Base-by-base conservation (phyloP, 2,329 filamentous ascomycete species). In the Penicillium freii region DNA sequence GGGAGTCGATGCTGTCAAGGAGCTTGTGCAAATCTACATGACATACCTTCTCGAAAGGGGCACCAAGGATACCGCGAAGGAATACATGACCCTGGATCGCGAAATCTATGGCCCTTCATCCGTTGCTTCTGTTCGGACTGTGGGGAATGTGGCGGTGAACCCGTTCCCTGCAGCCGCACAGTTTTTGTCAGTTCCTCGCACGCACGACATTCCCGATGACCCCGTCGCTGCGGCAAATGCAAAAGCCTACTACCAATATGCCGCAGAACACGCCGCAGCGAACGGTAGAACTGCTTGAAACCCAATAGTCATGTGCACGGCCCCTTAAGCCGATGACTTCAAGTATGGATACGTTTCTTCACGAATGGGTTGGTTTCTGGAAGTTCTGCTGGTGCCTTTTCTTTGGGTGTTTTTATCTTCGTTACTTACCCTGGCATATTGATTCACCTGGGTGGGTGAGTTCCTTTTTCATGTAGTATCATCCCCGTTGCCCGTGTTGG, bases 41-140 rank as follows among this genome's bases (percentile, higher is more conserved):
- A 79, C 82, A 13, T 97, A 94, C 69, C 80, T 99, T 36, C 85
- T 96, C 62, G 87, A 95, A 66, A 83, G 90, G 53, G 92, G 93
- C 15, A 87, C 85, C 59, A 90, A 92, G 72, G 85, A 92, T 33
- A 85, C 91, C 2, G 93, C 95, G 78, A 91, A 92, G 75, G 88
- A 92, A 66, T 96, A 92, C 73, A 81, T 97, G 70, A 79, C 82
- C 58, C 79, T 97, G 36, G 93, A 99, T 71, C 84, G 87, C 43
- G 90, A 96, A 73, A 84, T 97, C 58, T 94, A 95, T 72, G 94
- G 94, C 1, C 77, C 78, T 5, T 63, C 68, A 3, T 79, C 77
- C 6, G 75, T 79, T 25, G 61, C 71, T 29, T 60, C 68, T 38
- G 62, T 67, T 43, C 71, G 73, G 57, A 71, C 68, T 15, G 66